Evolutionary conservation across 2,329 filamentous ascomycete species (phyloP).

Genomic region (Xylaria sp.): DNA sequence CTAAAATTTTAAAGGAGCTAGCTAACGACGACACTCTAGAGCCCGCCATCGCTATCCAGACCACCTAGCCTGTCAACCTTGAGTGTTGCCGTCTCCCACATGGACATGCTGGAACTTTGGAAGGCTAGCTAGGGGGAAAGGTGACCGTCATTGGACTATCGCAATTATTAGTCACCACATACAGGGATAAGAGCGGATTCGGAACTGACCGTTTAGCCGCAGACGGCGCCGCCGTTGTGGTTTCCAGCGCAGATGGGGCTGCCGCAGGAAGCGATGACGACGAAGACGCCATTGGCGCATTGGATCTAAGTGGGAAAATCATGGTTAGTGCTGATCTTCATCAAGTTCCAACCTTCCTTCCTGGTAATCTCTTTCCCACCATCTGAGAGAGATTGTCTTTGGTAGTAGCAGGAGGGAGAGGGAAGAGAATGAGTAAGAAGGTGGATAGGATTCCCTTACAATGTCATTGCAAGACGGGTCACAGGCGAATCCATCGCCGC

Average conservation of each 20-base stretch:
- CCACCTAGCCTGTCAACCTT: not conserved
- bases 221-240: slow-evolving; percentile 38
- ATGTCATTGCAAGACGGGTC: slow-evolving; percentile 34
- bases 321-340: not conserved
- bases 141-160: not conserved
- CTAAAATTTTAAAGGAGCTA: not conserved
- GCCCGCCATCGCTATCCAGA: not conserved
- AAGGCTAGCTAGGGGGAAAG: not conserved
- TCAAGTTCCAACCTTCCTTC: not conserved
- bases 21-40: not conserved
- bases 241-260: slow-evolving; percentile 36
- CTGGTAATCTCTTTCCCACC: not conserved
- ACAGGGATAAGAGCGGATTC: not conserved
- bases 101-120: not conserved
- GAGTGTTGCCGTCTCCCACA: not conserved
- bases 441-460: slow-evolving; percentile 16
- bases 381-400: not conserved
- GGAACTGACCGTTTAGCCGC: slow-evolving; percentile 27
- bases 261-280: slow-evolving; percentile 37
- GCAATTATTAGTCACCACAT: not conserved
- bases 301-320: slow-evolving; percentile 28
- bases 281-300: slow-evolving; percentile 38
- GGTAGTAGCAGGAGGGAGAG: no score
- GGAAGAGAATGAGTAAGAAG: not conserved
- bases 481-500: slow-evolving; percentile 32